Base-by-base conservation (phyloP, 495 filamentous ascomycete genomes). In the Oidiodendron maius region DNA sequence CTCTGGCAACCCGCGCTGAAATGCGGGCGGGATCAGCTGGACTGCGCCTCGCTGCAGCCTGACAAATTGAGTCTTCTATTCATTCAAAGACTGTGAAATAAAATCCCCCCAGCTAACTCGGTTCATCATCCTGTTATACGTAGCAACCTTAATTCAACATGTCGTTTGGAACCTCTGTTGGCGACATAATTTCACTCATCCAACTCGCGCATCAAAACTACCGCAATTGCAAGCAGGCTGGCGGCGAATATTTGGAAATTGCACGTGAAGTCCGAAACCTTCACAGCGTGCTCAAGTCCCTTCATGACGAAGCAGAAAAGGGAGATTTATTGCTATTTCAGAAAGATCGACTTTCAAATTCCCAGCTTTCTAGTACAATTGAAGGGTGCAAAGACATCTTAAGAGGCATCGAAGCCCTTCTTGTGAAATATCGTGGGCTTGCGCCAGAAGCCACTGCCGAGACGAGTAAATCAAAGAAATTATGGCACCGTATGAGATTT, bases 381-480 rank as follows among this genome's bases (percentile, higher is more conserved):
- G 66, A 75, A 45, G 72, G 75, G 44, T 66, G 65, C 40, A 66
- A 71, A 43, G 66, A 69, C 28, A 58, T 65, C 13, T 64, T 78
- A 20, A 64, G 66, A 51, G 35, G 41, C 3, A 18, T 55, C 22
- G 52, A 55, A n/a, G 5, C 11, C 8, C 0, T 55, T 0, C 42
- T 55, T 13, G 26, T 17, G 1, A 46, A 40, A 16, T 48, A 55
- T 26, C 35, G 22, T 2, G 20, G 11, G 20, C 28, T 49, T 2
- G 32, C n/a, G 11, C n/a, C n/a, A n/a, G 34, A n/a, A 6, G 32
- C 28, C 17, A 36, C 30, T 1, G n/a, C 16, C 18, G 26, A 36
- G 12, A 26, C 30, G 10, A 22, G 11, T 9, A 15, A 17, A 16
- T 28, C 51, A 2, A 42, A 44, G 40, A 38, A 23, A 18, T 15